Conservation (phyloP, 179 eudicot genomes). For the Vitellaria paradoxa region DNA sequence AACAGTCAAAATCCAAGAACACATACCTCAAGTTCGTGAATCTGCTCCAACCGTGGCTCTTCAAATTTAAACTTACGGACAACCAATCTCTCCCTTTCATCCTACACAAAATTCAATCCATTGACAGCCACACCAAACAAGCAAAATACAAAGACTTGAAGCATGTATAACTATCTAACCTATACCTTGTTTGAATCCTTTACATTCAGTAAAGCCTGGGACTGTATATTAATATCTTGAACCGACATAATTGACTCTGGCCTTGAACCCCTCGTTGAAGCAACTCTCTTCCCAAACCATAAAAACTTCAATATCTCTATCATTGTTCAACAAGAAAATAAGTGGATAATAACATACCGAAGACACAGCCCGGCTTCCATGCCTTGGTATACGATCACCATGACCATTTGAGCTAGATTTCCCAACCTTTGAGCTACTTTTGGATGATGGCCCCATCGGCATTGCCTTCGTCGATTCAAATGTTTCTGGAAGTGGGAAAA, state of each 20-base stretch:
- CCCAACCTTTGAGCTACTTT: slow-evolving; percentile 46
- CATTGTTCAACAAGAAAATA: background rate
- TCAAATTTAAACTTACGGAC: slow-evolving; percentile 89
- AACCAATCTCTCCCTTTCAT: slow-evolving; percentile 88
- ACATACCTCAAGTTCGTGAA: slow-evolving; percentile 96
- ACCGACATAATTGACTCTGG: slow-evolving; percentile 81
- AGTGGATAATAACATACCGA: slow-evolving; percentile 44
- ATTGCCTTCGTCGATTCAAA: slow-evolving; percentile 49
- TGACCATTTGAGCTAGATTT: slow-evolving; percentile 50
- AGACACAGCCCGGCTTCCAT: slow-evolving; percentile 62
- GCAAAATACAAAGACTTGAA: background rate
- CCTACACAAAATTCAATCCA: slow-evolving; percentile 44
- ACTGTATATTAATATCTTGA: slow-evolving; percentile 80
- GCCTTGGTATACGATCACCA: slow-evolving; percentile 63
- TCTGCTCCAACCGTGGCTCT: slow-evolving; percentile 89
- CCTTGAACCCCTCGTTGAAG: slow-evolving; percentile 58
- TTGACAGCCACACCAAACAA: slow-evolving; percentile 12
- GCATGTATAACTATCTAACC: background rate
- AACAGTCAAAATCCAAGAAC: background rate
- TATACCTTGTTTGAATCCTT: slow-evolving; percentile 93
- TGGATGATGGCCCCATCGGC: slow-evolving; percentile 47
- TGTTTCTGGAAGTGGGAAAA: slow-evolving; percentile 39
- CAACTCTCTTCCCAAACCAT: slow-evolving; percentile 54
- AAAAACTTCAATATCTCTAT: background rate
- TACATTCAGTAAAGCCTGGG: slow-evolving; percentile 75